Evolutionary conservation across 768 basidiomycete genomes (phyloP), one percentile per base, ranked within the genome.

Genomic region (Lactarius sp.): DNA sequence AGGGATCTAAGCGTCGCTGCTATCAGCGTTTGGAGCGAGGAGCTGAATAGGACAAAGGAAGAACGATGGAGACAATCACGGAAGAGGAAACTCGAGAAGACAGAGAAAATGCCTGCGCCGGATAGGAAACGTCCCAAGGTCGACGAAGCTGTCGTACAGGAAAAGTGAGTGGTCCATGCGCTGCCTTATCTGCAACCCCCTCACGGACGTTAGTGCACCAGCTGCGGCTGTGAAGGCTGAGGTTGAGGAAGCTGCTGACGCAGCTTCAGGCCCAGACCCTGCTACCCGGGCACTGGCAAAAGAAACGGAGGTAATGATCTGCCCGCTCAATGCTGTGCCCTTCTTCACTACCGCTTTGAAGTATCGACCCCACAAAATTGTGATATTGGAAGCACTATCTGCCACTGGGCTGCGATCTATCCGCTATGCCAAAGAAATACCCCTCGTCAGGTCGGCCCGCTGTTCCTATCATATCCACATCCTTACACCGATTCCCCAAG

Each of bases 361-460:
- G 79, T 87, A 83, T 72, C 77, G 74, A 20, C 81, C 85, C 0
- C 80, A 85, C 67, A 87, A 83, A 68, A 83, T 94, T 68, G 85
- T 87, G 18, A 80, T 97, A 18, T 79, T 99, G 10, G 97, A 99
- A 75, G 93, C 95, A 0, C 83, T 99, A 37, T 95, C 95, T 18
- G 97, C 97, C 0, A 98, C 96, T 0, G 97, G 97, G 36, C 81
- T 99, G 33, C 86, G 97, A 7, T 89, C 95, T 1, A 97, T 99
- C 59, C 90, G 97, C 41, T 99, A 98, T 73, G 96, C 95, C 0
- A 94, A 97, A 70, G 97, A 99, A 75, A 94, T 99, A 9, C 94
- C 95, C 1, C 81, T 88, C 49, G 83, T 93, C 61, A 91, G 86
- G 96, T 97, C 55, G 72, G 85, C 55, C 27, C 13, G 22, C 33